Conservation (phyloP, 192 early-diverging fungal species). For the Coemansia reversa region DNA sequence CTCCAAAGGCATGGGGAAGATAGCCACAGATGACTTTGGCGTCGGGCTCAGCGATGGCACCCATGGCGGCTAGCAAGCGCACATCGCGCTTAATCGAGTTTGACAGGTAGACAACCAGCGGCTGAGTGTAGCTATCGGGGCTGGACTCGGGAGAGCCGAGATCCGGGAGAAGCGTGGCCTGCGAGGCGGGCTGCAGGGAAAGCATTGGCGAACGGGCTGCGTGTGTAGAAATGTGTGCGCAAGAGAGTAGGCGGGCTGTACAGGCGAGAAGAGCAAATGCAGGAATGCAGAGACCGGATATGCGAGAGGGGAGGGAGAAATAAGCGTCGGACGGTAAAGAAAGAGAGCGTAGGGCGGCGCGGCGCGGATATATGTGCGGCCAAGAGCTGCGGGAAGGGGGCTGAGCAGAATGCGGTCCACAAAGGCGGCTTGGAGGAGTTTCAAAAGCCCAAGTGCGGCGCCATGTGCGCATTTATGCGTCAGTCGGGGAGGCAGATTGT, state of each 20-base stretch:
- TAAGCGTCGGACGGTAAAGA: constrained; percentile 3
- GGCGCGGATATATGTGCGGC: constrained; percentile 14
- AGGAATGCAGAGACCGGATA: constrained; percentile 1
- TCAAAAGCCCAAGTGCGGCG: constrained; percentile 19
- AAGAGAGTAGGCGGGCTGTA: constrained; percentile 1
- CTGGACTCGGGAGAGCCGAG: constrained; percentile 30
- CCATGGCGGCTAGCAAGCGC: constrained; percentile 49
- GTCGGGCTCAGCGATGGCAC: constrained; percentile 38
- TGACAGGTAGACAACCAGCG: constrained; percentile 43
- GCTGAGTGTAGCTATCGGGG: constrained; percentile 10
- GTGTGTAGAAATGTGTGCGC: background rate
- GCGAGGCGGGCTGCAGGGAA: constrained; percentile 23
- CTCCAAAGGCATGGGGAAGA: constrained; percentile 25
- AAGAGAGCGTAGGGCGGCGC: constrained; percentile 2
- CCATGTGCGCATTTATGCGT: constrained; percentile 28
- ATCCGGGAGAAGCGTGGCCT: constrained; percentile 23
- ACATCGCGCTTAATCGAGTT: constrained; percentile 54
- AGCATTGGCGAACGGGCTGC: constrained; percentile 16
- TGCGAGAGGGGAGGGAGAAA: background rate
- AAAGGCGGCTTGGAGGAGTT: constrained; percentile 16
- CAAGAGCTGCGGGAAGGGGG: constrained; percentile 25
- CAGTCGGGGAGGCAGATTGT: constrained; percentile 9
- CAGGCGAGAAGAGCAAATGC: background rate
- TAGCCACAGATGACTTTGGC: constrained; percentile 44
- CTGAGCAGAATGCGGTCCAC: constrained; percentile 21